Percentiles rank a stretch among this genome's conserved stretches.
Evolutionary conservation across 306 rosid genomes (phyloP).

Genomic region (Notholithocarpus densiflorus): DNA sequence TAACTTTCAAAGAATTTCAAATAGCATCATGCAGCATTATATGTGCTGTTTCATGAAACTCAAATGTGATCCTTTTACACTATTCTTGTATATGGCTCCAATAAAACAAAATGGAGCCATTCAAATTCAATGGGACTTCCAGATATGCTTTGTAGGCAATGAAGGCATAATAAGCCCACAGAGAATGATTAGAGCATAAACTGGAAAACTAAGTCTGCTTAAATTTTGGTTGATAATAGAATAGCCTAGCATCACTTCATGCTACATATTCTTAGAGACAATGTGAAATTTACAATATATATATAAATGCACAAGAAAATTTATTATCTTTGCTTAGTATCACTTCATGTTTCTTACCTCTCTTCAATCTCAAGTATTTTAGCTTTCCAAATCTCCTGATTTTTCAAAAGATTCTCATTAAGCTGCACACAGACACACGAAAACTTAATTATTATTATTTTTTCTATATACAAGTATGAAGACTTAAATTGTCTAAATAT

Average conservation of each 20-base stretch:
- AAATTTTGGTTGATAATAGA: neutral
- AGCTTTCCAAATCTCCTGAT: constrained; percentile 74
- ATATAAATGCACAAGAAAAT: neutral
- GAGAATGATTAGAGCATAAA: neutral
- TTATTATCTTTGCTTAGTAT: neutral
- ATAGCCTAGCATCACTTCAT: neutral
- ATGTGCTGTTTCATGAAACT: neutral
- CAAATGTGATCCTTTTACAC: neutral
- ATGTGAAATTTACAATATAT: neutral
- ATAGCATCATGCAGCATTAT: neutral
- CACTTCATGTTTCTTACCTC: constrained; percentile 39
- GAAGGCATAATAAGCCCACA: neutral
- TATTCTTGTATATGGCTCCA: neutral
- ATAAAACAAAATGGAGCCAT: neutral
- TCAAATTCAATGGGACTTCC: neutral
- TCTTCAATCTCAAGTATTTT: constrained; percentile 69
- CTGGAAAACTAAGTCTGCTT: neutral
- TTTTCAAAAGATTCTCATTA: constrained; percentile 79
- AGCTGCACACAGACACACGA: constrained; percentile 52
- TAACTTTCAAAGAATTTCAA: neutral
- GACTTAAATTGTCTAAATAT: neutral
- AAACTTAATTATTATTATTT: neutral
- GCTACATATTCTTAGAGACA: neutral
- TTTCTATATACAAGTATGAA: no score
- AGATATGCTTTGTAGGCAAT: neutral